A percentile compares a stretch with the other conserved stretches of the same genome.
Evolutionary conservation across 2,329 filamentous ascomycete species (phyloP).

Genomic region (Clarireedia paspali): DNA sequence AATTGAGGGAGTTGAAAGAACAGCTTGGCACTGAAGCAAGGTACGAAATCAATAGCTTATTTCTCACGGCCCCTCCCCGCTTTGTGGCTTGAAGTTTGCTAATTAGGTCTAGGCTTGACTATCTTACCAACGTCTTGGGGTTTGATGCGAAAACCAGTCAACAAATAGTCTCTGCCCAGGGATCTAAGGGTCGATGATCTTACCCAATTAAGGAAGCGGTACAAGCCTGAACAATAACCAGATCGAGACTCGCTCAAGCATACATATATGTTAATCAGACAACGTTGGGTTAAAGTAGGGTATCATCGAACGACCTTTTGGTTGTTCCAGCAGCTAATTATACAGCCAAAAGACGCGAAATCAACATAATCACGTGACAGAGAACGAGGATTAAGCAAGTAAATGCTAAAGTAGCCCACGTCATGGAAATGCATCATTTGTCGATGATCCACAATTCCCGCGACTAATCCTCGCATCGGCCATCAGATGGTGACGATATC

Average conservation of each 20-base stretch:
- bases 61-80: neutral
- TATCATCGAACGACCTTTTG: neutral
- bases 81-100: neutral
- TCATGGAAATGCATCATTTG: neutral
- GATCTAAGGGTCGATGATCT: constrained; percentile 15
- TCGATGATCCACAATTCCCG: neutral
- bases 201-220: neutral
- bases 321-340: neutral
- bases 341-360: neutral
- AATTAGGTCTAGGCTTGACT: constrained; percentile 45
- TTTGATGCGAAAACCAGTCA: constrained; percentile 21
- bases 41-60: constrained; percentile 45
- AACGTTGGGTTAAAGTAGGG: neutral
- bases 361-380: neutral
- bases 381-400: neutral
- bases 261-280: too few relatives aligned
- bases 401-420: neutral
- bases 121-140: constrained; percentile 55
- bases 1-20: constrained; percentile 65
- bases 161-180: constrained; percentile 18
- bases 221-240: neutral
- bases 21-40: constrained; percentile 65
- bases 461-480: neutral
- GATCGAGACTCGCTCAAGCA: neutral
- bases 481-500: neutral